Conservation (phyloP, 202 grass and related monocot species). For the Bolboschoenoplectus hybrid region DNA sequence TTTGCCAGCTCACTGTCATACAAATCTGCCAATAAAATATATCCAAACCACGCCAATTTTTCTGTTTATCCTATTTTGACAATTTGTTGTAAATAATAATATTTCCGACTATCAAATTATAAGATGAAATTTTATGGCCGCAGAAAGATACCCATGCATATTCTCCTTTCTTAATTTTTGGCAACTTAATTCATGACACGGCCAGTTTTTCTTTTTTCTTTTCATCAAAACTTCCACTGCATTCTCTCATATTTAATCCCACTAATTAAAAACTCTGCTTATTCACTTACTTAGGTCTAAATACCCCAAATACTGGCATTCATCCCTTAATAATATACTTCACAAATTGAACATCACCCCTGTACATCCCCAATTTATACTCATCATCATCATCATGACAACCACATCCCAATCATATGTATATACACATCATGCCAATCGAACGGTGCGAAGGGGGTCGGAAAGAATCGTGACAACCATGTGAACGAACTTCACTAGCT, state of each 20-base stretch:
- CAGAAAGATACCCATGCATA: neutral
- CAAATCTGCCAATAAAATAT: neutral
- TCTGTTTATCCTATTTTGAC: neutral
- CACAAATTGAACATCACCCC: conserved; percentile 33
- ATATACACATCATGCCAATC: conserved; percentile 39
- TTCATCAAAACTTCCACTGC: conserved; percentile 22
- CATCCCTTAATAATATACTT: conserved; percentile 27
- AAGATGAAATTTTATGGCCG: neutral
- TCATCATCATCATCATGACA: conserved; percentile 27
- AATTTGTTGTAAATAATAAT: neutral
- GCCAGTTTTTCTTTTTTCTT: neutral
- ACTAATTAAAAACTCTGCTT: conserved; percentile 6
- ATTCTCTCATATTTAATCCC: neutral
- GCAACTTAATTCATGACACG: neutral
- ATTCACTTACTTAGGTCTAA: conserved; percentile 22
- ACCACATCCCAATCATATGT: conserved; percentile 33
- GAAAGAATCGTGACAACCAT: conserved; percentile 66
- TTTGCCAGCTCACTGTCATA: neutral
- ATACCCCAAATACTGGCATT: conserved; percentile 42
- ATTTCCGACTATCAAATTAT: neutral
- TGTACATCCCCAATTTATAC: conserved; percentile 21
- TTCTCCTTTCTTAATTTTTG: neutral
- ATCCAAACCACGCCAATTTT: neutral
- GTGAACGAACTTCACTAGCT: conserved; percentile 47
- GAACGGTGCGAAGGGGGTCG: conserved; percentile 72